phyloP scores from a whole-genome alignment of 306 rosid species.

The Vigna radiata region DNA sequence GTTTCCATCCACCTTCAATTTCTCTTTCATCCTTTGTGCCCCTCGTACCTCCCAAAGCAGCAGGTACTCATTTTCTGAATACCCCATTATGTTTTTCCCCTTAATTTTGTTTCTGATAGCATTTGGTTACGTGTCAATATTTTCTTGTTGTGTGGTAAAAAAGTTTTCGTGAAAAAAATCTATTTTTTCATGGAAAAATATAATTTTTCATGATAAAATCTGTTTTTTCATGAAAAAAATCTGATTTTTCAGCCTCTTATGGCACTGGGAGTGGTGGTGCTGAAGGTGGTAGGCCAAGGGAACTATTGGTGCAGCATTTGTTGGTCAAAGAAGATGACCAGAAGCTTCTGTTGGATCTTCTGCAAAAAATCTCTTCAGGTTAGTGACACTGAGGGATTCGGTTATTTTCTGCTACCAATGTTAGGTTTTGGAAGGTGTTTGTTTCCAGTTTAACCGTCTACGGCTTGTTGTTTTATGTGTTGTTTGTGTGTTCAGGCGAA shows the following conservation, averaged over 20 bases:
- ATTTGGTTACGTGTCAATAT: not conserved
- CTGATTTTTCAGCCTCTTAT: constrained; percentile 62
- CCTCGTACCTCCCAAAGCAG: constrained; percentile 26
- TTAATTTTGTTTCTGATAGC: not conserved
- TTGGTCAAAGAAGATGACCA: constrained; percentile 81
- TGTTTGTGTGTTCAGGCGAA: constrained; percentile 67
- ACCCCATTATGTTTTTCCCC: not conserved
- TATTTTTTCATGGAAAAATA: not conserved
- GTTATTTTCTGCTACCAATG: not conserved
- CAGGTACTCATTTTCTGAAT: constrained; percentile 47
- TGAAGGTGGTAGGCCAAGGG: constrained; percentile 59
- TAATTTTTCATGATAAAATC: not conserved
- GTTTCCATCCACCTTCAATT: constrained; percentile 33
- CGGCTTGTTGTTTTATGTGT: constrained; percentile 20
- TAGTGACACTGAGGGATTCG: constrained; percentile 16
- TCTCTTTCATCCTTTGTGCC: constrained; percentile 39
- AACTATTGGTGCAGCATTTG: constrained; percentile 90
- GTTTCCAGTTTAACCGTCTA: not conserved
- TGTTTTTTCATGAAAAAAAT: not conserved
- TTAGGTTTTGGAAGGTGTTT: constrained; percentile 24
- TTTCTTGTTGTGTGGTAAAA: constrained; percentile 4
- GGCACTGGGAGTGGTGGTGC: constrained; percentile 57
- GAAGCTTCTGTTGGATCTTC: constrained; percentile 77
- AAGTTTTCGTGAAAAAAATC: constrained; percentile 4
- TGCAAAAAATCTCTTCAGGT: constrained; percentile 72